phyloP scores from a whole-genome alignment of 2,329 filamentous ascomycete species.

The Diaporthe sp. region DNA sequence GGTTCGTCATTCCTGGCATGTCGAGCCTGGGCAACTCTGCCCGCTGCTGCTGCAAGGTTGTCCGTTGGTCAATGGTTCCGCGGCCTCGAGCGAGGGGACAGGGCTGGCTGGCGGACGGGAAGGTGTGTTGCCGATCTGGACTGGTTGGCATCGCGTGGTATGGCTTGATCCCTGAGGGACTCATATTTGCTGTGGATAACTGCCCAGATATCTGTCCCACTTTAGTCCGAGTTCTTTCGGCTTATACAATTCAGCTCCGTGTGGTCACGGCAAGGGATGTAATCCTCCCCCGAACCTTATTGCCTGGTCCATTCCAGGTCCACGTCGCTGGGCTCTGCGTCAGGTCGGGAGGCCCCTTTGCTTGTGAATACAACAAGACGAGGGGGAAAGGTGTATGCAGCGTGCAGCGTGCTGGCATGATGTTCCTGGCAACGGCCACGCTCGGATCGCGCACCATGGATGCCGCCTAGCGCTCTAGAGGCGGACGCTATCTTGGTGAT shows the following conservation, averaged over 20 bases:
- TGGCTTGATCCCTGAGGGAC: slow-evolving; percentile 1
- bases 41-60: slow-evolving; percentile 1
- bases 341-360: not conserved
- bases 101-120: slow-evolving; percentile 9
- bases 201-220: not conserved
- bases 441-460: slow-evolving; percentile 7
- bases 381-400: not conserved
- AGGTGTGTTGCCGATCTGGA: slow-evolving; percentile 12
- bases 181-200: not conserved
- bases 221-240: not conserved
- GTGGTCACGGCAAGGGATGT: not conserved
- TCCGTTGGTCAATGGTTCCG: not conserved
- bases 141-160: not conserved
- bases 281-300: not conserved
- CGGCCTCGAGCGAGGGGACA: not conserved
- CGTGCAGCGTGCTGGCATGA: not conserved
- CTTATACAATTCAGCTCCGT: not conserved
- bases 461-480: not conserved
- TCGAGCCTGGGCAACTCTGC: not conserved
- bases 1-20: not conserved
- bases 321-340: not conserved
- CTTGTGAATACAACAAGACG: not conserved
- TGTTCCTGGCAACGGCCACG: slow-evolving; percentile 22
- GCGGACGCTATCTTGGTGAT: slow-evolving; percentile 10
- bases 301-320: not conserved